These are phyloP conservation scores for Circinella umbellata DNA, from an alignment of 371 early-diverging fungal genomes.

Conservation along the genomic window DNA sequence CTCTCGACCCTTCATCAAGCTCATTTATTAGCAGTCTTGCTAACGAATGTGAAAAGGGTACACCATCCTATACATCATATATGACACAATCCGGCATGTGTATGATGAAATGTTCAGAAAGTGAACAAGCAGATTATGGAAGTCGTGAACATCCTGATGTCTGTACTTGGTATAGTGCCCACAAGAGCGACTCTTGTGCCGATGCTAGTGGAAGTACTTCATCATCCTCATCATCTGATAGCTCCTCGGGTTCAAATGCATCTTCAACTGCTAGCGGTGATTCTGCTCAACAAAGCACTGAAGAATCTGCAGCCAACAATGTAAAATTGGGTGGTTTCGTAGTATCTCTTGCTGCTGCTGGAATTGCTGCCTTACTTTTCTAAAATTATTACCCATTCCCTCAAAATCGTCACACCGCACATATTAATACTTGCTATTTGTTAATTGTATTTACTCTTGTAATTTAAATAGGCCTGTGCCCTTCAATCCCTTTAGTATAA, in stretches of 20 bases:
- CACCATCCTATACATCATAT: constrained; percentile 32
- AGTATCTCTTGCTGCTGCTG: constrained; percentile 11
- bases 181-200: constrained; percentile 28
- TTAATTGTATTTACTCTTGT: too few species aligned
- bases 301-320: constrained; percentile 4
- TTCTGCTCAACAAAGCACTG: not conserved
- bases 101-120: constrained; percentile 30
- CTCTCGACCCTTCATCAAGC: constrained; percentile 35
- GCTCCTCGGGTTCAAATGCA: not conserved
- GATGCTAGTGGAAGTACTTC: not conserved
- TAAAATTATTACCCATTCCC: not conserved
- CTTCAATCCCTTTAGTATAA: too few species aligned
- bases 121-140: constrained; percentile 30
- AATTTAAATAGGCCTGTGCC: too few species aligned
- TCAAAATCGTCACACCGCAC: too few species aligned
- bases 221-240: not conserved
- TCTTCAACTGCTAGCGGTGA: not conserved
- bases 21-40: constrained; percentile 37
- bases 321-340: constrained; percentile 5
- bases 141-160: constrained; percentile 22
- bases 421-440: too few species aligned
- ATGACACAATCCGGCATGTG: constrained; percentile 46
- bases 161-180: constrained; percentile 33
- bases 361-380: constrained; percentile 12
- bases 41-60: constrained; percentile 32